Evolutionary conservation across 768 basidiomycete genomes (phyloP).

Genomic region (Collybia sp.): DNA sequence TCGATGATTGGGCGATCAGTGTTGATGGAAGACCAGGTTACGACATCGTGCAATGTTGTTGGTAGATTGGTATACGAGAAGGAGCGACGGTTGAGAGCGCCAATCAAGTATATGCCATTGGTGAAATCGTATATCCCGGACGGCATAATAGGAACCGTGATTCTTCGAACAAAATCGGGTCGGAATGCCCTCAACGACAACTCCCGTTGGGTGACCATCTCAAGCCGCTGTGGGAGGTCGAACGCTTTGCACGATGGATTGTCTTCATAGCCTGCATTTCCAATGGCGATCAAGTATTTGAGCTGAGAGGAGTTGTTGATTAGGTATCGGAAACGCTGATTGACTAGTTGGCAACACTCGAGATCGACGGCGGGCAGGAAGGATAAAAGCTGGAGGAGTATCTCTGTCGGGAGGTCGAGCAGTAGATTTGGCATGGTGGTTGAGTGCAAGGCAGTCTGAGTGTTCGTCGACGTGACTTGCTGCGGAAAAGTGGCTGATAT

Average conservation of each 20-base stretch:
- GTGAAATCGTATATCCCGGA: constrained; percentile 40
- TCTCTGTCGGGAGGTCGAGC: constrained; percentile 24
- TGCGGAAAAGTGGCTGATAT: too few relatives aligned
- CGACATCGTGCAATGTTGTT: constrained; percentile 13
- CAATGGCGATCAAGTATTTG: constrained; percentile 25
- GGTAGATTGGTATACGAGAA: constrained; percentile 32
- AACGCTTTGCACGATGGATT: constrained; percentile 17
- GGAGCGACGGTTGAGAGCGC: constrained; percentile 17
- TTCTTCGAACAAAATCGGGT: constrained; percentile 14
- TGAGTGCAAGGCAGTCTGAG: too few relatives aligned
- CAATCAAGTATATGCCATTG: constrained; percentile 35
- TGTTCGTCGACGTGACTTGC: too few relatives aligned
- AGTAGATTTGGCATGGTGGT: constrained; percentile 1
- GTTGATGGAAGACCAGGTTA: constrained; percentile 23
- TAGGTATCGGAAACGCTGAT: constrained; percentile 16
- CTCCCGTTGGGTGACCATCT: constrained; percentile 17
- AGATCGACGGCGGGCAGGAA: constrained; percentile 21
- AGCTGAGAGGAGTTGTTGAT: constrained; percentile 21
- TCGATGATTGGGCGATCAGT: constrained; percentile 30
- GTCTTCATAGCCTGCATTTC: constrained; percentile 20
- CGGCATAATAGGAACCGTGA: constrained; percentile 19
- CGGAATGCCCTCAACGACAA: constrained; percentile 20
- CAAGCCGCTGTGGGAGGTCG: constrained; percentile 17
- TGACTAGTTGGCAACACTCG: constrained; percentile 13
- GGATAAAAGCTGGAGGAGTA: constrained; percentile 23